A percentile compares a stretch with the other conserved stretches of the same genome.
phyloP scores from a whole-genome alignment of 805 yeast species.

The Scheffersomyces ergatensis region DNA sequence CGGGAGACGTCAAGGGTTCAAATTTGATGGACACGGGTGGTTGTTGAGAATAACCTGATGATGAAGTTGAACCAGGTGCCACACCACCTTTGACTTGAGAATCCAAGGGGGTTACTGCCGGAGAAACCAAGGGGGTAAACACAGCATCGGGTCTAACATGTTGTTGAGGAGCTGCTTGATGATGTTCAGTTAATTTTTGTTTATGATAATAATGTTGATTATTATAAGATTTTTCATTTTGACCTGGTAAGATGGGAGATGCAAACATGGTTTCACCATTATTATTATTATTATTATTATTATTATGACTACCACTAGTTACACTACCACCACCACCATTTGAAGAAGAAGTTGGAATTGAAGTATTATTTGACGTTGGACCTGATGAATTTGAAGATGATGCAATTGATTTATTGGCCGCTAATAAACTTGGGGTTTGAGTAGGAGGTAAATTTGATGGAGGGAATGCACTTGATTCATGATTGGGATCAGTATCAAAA shows the following conservation, averaged over 20 bases:
- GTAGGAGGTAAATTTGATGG: constrained; percentile 19
- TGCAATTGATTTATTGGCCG: constrained; percentile 10
- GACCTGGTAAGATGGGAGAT: constrained; percentile 41
- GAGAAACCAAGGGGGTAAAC: constrained; percentile 76
- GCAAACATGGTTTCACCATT: constrained; percentile 12
- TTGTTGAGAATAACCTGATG: constrained; percentile 3
- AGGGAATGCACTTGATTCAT: constrained; percentile 24
- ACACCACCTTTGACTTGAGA: constrained; percentile 20
- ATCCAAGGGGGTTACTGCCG: constrained; percentile 68
- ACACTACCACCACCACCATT: constrained; percentile 8
- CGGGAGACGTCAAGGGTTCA: constrained; percentile 67
- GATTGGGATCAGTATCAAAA: constrained; percentile 7
- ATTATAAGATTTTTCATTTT: constrained; percentile 39
- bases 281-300: constrained; percentile 8
- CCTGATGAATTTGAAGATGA: neutral
- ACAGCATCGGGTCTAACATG: constrained; percentile 56
- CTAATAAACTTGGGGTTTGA: constrained; percentile 22
- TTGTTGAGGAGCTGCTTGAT: constrained; percentile 17
- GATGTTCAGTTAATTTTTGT: constrained; percentile 16
- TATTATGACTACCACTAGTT: neutral
- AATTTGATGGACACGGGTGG: constrained; percentile 30
- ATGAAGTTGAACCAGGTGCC: neutral
- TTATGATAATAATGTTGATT: constrained; percentile 40
- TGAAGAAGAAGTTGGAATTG: constrained; percentile 1
- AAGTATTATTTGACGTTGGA: neutral